A percentile compares a stretch with the other conserved stretches of the same genome.
Conservation (phyloP, 768 basidiomycete genomes). For the Rhodosporidiobolus sp. region DNA sequence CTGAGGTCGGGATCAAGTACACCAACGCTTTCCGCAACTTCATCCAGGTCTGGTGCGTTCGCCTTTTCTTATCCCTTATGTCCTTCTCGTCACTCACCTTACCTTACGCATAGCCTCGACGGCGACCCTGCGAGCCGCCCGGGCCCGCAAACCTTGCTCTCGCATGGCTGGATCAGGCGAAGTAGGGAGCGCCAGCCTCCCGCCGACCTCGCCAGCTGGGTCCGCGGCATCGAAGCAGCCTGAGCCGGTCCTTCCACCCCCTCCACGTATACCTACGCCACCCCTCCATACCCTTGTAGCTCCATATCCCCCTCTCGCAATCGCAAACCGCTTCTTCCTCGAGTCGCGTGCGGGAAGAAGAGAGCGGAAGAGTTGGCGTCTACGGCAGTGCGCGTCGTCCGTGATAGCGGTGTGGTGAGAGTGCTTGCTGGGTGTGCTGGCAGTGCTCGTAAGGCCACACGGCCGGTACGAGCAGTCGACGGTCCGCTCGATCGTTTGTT, state of each 20-base stretch:
- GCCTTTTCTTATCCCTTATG: background rate
- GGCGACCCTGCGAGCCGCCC: constrained; percentile 32
- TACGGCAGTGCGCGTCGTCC: no score
- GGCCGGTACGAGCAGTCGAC: no score
- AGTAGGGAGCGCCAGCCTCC: constrained; percentile 31
- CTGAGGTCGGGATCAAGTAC: constrained; percentile 41
- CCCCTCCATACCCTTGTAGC: background rate
- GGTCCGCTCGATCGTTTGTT: no score
- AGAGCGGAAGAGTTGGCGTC: no score
- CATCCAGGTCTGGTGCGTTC: constrained; percentile 39
- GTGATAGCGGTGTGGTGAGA: no score
- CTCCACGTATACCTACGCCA: background rate
- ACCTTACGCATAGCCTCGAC: constrained; percentile 16
- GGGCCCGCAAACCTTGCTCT: constrained; percentile 20
- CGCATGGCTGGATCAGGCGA: constrained; percentile 34
- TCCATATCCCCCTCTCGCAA: background rate
- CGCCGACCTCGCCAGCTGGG: constrained; percentile 32
- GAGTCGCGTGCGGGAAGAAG: no score
- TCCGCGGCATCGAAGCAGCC: constrained; percentile 10
- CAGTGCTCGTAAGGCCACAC: no score
- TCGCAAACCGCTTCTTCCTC: no score
- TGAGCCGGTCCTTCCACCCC: background rate
- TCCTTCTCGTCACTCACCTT: background rate
- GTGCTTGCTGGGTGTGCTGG: no score
- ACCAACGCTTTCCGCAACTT: constrained; percentile 45